Base-by-base conservation (phyloP, 495 filamentous ascomycete genomes). In the Astrocystis sublimbata region DNA sequence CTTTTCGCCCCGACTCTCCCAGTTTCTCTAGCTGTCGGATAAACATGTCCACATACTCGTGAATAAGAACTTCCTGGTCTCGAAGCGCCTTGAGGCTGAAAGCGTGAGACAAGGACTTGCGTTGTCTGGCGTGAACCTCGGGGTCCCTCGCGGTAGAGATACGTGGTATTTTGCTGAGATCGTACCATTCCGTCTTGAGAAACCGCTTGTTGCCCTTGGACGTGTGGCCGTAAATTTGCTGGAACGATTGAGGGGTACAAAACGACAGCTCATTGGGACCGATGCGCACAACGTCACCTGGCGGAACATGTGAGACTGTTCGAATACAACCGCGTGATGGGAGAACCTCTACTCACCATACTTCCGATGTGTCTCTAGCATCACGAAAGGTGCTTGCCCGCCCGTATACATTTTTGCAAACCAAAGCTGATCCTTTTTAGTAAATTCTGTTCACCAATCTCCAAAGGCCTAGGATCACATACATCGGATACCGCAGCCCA, bases 51-150 rank as follows among this genome's bases (percentile, higher is more conserved):
- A 81, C 70, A 63, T 83, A 83, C 5, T 57, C 49, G 24, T 73
- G 70, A 12, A 83, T 63, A 15, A 79, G 62, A 9, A 62, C 51
- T 62, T 83, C 80, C 58, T 84, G 80, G 1, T 77, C 75, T 21
- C 66, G 43, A 13, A 83, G 63, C 0, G 78, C 75, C 36, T 72
- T 75, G 21, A 74, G 75, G 5, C 78, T 81, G 60, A 84, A 84
- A 2, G 77, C 78, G 43, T 79, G 75, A 0, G 76, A 70, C 2
- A 81, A 63, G 1, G 76, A 49, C 31, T 68, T 64, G 1, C 80
- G 71, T 31, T 76, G 65, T n/a, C 60, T 30, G 4, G 59, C 63
- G 51, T 76, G 74, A 26, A 67, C 33, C n/a, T 58, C 62, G 7
- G 33, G 35, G 26, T 46, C 43, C 7, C 43, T 17, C 9, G 30